Evolutionary conservation across 495 filamentous ascomycete species (phyloP).

Genomic region (Talaromyces wortmannii): DNA sequence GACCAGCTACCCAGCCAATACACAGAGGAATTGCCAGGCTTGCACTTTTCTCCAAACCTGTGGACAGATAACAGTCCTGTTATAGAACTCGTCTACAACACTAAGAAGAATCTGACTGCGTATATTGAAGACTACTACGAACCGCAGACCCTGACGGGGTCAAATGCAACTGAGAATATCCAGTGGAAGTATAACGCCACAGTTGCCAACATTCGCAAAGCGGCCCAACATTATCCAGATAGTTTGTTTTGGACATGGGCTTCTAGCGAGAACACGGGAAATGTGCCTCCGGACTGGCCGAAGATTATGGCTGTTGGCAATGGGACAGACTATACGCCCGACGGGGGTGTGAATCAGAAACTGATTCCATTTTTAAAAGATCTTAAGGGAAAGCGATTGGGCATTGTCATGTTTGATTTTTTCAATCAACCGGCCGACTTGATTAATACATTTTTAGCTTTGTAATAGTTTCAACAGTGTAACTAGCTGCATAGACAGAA

Average conservation of each 20-base stretch:
- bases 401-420: conserved; percentile 49
- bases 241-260: conserved; percentile 45
- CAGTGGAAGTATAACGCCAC: conserved; percentile 35
- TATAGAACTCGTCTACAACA: conserved; percentile 28
- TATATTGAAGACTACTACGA: conserved; percentile 41
- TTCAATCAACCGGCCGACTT: conserved; percentile 34
- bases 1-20: conserved; percentile 23
- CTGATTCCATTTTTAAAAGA: conserved; percentile 13
- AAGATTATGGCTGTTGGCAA: conserved; percentile 42
- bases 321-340: conserved; percentile 24
- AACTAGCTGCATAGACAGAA: too few species aligned
- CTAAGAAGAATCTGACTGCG: conserved; percentile 19
- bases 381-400: conserved; percentile 17
- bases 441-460: conserved; percentile 12
- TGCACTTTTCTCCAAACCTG: conserved; percentile 31
- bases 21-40: conserved; percentile 20
- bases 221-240: conserved; percentile 16
- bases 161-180: conserved; percentile 26
- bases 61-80: conserved; percentile 30
- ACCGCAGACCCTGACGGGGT: conserved; percentile 13
- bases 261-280: conserved; percentile 31
- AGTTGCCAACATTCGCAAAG: conserved; percentile 19
- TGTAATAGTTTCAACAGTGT: neutral
- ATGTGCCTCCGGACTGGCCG: conserved; percentile 35
- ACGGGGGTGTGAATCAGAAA: conserved; percentile 29